Percentiles rank a stretch among this genome's conserved stretches.
These are phyloP conservation scores for Chaetomium olivaceum DNA, from an alignment of 2,329 filamentous ascomycete genomes.

Conservation along the genomic window DNA sequence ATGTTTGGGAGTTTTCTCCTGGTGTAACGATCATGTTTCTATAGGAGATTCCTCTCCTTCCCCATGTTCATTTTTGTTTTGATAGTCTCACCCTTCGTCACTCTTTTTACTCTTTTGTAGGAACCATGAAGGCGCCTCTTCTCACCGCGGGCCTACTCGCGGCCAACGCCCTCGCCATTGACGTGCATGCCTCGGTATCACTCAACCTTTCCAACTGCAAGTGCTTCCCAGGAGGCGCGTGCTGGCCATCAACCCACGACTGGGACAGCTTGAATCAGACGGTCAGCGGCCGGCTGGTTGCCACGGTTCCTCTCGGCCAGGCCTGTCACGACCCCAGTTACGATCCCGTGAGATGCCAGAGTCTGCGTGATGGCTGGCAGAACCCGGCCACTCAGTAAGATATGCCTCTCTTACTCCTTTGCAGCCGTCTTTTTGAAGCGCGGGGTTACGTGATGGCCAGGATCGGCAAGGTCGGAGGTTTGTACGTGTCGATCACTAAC, in stretches of 20 bases:
- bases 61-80: slow-evolving; percentile 15
- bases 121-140: slow-evolving; percentile 26
- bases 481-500: slow-evolving; percentile 20
- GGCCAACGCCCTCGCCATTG: slow-evolving; percentile 16
- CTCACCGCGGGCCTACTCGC: slow-evolving; percentile 26
- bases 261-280: slow-evolving; percentile 52
- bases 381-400: slow-evolving; percentile 48
- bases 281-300: slow-evolving; percentile 50
- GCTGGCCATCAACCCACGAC: slow-evolving; percentile 48
- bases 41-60: slow-evolving; percentile 4
- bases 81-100: slow-evolving; percentile 6
- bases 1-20: not conserved
- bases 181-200: not conserved
- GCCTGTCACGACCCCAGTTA: slow-evolving; percentile 43
- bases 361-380: slow-evolving; percentile 47
- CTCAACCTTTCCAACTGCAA: slow-evolving; percentile 37
- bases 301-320: slow-evolving; percentile 45
- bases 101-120: slow-evolving; percentile 18
- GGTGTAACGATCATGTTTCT: slow-evolving; percentile 1
- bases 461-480: not conserved
- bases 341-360: slow-evolving; percentile 46
- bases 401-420: not conserved
- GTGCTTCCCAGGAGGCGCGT: slow-evolving; percentile 50
- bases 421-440: not conserved
- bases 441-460: not conserved